Percentiles rank a stretch among this genome's conserved stretches.
phyloP scores from a whole-genome alignment of 805 yeast genomes.

The Candida alai region DNA sequence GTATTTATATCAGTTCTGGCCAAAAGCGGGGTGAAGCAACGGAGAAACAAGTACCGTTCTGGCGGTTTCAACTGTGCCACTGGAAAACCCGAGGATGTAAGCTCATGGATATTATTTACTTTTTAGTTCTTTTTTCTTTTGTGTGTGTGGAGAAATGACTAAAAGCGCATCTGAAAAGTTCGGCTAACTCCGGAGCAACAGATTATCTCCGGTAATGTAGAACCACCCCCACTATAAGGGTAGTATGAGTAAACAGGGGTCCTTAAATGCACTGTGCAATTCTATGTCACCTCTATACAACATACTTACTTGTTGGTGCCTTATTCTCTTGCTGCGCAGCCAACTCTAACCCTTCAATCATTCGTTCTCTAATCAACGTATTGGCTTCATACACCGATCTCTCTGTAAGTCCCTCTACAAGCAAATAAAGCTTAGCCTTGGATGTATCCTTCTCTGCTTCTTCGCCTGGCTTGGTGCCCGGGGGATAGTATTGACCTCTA shows the following conservation, averaged over 20 bases:
- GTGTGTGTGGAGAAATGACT: background rate
- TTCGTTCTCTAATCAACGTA: conserved; percentile 48
- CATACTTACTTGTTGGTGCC: conserved; percentile 47
- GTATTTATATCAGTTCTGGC: no score
- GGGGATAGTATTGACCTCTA: conserved; percentile 67
- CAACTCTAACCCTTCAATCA: conserved; percentile 53
- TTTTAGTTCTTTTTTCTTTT: conserved; percentile 1
- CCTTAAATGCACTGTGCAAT: conserved; percentile 1
- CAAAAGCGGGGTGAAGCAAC: background rate
- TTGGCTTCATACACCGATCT: conserved; percentile 57
- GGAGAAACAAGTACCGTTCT: no score
- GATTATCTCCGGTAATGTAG: no score
- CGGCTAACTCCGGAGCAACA: background rate
- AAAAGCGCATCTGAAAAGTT: no score
- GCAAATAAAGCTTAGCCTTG: conserved; percentile 69
- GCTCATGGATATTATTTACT: no score
- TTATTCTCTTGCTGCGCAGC: conserved; percentile 43
- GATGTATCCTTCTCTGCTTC: conserved; percentile 42
- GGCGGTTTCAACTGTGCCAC: no score
- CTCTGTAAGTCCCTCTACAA: conserved; percentile 72
- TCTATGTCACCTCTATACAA: conserved; percentile 31
- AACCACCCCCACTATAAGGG: no score
- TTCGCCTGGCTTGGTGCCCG: conserved; percentile 37
- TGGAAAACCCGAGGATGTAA: no score
- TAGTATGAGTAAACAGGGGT: no score